A percentile compares a stretch with the other conserved stretches of the same genome.
These are phyloP conservation scores for Trematosphaeria pertusa DNA, from an alignment of 2,329 filamentous ascomycete species.

Conservation along the genomic window DNA sequence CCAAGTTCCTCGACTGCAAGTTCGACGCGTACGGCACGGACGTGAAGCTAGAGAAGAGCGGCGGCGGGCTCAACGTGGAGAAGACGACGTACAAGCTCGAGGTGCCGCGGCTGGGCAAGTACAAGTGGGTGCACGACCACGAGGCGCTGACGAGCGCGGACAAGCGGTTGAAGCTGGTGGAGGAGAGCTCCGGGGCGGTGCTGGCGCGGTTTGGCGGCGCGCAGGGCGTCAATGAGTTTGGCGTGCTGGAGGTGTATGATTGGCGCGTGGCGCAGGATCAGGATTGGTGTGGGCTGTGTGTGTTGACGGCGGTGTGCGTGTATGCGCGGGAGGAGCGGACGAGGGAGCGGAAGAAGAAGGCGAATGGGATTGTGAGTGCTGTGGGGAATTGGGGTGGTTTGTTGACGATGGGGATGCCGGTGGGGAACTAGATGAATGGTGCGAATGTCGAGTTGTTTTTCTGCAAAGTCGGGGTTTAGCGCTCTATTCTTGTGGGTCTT, in stretches of 20 bases:
- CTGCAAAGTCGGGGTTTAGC: too few relatives aligned
- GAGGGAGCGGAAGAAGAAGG: constrained; percentile 14
- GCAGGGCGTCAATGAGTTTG: constrained; percentile 15
- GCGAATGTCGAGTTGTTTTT: too few relatives aligned
- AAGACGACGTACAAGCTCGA: constrained; percentile 13
- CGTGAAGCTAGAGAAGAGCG: constrained; percentile 9
- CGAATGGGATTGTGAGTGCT: constrained; percentile 7
- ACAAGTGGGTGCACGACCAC: constrained; percentile 13
- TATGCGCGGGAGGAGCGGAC: constrained; percentile 18
- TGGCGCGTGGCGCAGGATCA: constrained; percentile 5
- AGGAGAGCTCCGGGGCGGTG: constrained; percentile 2
- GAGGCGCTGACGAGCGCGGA: constrained; percentile 6
- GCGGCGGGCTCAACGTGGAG: constrained; percentile 3
- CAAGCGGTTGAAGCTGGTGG: constrained; percentile 12
- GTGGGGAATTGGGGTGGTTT: constrained; percentile 15
- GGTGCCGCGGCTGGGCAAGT: constrained; percentile 5
- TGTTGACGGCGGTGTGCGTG: constrained; percentile 16
- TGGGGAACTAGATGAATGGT: constrained; percentile 9
- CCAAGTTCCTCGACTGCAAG: constrained; percentile 9
- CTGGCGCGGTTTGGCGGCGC: constrained; percentile 12
- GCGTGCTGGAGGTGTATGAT: constrained; percentile 19
- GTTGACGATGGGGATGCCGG: constrained; percentile 14
- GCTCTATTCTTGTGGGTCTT: too few relatives aligned
- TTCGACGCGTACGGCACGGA: constrained; percentile 17
- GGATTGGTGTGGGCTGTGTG: constrained; percentile 14